Base-by-base conservation (phyloP, 2,329 filamentous ascomycete species). In the Colletotrichum higginsianum region DNA sequence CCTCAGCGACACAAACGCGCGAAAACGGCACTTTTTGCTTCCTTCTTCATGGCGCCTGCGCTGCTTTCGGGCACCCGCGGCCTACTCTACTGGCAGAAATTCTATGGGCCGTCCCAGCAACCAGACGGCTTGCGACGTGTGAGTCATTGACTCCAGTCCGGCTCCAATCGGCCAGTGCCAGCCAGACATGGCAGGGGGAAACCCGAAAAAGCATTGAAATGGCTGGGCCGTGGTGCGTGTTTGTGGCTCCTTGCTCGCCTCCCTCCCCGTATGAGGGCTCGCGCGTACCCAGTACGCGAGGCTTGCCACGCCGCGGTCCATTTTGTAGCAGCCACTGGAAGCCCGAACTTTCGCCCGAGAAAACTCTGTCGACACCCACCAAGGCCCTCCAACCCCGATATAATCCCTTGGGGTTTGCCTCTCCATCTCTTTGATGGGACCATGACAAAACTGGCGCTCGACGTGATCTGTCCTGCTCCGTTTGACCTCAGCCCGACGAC, bases 131-230 rank as follows among this genome's bases (percentile, higher is more conserved):
- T 60, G 49, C 72, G 72, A 72, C 52, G 64, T 73, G 68, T 73
- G 72, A 73, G 72, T 73, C 72, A 73, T 73, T 73, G 63, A 67
- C 67, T 58, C 57, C 57, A 72, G 60, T 46, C 65, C 52, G 64
- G 68, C 47, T 63, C 58, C 52, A 67, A 71, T 58, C 64, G 52
- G 58, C 65, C 64, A 71, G 42, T 62, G 52, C 64, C 50, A 72
- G 53, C 64, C 50, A 72, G 53, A 61, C 52, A 64, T 65, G 60
- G 50, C 47, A 58, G 53, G 58, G 49, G 47, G 55, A 58, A 23
- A 16, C 47, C 21, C 56, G 56, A 63, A 60, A 63, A 60, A 70
- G 66, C 60, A 71, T 60, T 52, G 47, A 69, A 57, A 70, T 44
- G 62, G 67, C 67, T 67, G 55, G 66, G 49, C 35, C 44, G 44